These are phyloP conservation scores for Spongospora subterranea DNA, from an alignment of 208 protist species.

Conservation along the genomic window DNA sequence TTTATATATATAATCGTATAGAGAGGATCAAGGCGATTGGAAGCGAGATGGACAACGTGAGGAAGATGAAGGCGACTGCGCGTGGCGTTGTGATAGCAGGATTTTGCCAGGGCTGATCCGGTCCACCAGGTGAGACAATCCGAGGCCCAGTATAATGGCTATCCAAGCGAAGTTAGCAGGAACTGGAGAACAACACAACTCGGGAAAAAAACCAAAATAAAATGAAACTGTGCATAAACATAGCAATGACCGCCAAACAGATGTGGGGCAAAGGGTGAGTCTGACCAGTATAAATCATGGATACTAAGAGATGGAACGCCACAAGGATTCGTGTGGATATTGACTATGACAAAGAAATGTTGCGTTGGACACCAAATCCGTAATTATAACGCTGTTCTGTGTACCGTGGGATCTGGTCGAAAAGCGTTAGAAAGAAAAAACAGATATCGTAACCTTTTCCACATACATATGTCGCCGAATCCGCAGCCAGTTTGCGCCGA, in stretches of 20 bases:
- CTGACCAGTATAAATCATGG: conserved; percentile 35
- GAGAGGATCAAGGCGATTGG: too few species aligned
- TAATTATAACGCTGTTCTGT: background rate
- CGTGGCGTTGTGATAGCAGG: background rate
- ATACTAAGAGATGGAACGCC: conserved; percentile 16
- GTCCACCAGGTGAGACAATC: conserved; percentile 29
- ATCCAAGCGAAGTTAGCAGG: too few species aligned
- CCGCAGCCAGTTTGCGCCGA: conserved; percentile 43
- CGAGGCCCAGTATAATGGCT: conserved; percentile 31
- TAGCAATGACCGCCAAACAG: too few species aligned
- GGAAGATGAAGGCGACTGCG: too few species aligned
- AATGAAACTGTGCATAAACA: too few species aligned
- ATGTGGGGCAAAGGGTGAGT: background rate
- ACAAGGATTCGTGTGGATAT: background rate
- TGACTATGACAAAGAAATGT: background rate
- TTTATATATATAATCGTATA: too few species aligned
- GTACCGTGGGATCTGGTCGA: background rate
- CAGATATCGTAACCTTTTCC: background rate
- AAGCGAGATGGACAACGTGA: too few species aligned
- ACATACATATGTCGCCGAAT: conserved; percentile 47
- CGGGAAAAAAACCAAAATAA: background rate
- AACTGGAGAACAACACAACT: background rate
- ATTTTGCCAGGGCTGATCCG: conserved; percentile 18
- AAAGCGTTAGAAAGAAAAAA: background rate
- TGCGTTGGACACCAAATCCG: background rate